Evolutionary conservation across 179 eudicot species (phyloP).

Genomic region (Camellia oleifera): DNA sequence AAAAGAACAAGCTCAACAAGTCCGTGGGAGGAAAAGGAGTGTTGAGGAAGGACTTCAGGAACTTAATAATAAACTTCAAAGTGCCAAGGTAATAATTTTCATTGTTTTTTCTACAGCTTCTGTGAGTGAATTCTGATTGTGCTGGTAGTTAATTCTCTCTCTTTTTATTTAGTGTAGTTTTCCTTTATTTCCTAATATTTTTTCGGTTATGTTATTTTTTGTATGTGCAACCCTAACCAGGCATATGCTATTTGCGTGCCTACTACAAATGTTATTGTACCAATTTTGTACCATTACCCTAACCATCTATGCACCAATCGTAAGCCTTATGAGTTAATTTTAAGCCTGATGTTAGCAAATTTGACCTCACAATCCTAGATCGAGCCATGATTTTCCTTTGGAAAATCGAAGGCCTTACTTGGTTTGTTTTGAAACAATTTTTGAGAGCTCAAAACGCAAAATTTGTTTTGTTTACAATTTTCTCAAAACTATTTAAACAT

Average conservation of each 20-base stretch:
- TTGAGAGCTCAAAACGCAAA: no score
- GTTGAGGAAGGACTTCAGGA: slow-evolving; percentile 46
- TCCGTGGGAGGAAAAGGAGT: slow-evolving; percentile 47
- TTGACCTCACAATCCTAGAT: background rate
- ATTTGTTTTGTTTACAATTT: no score
- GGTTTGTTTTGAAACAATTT: no score
- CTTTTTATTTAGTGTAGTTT: background rate
- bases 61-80: slow-evolving; percentile 33
- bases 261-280: background rate
- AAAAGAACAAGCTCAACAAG: slow-evolving; percentile 43
- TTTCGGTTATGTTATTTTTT: background rate
- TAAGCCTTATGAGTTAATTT: background rate
- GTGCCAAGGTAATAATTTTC: slow-evolving; percentile 53
- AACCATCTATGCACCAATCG: background rate
- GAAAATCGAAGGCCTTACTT: no score
- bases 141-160: background rate
- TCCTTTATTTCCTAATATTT: background rate
- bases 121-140: background rate
- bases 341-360: background rate
- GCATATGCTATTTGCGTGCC: background rate
- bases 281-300: background rate
- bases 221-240: background rate
- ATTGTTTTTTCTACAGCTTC: background rate
- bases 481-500: no score
- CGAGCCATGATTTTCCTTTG: background rate